Percentiles rank a stretch among this genome's conserved stretches.
phyloP scores from a whole-genome alignment of 768 basidiomycete genomes.

The Mycena epipterygia region DNA sequence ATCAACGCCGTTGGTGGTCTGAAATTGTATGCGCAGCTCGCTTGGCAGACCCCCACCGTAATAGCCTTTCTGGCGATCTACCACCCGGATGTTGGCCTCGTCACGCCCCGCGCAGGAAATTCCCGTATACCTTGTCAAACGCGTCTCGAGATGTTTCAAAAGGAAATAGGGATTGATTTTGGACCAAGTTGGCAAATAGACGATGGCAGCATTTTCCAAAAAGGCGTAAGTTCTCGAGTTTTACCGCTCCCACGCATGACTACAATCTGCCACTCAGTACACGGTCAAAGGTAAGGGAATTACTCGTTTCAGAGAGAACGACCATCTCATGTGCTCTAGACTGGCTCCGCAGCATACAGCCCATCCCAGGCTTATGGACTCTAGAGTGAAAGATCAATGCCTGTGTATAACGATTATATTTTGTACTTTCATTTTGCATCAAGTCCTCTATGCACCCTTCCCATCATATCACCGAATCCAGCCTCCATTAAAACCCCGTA shows the following conservation, averaged over 20 bases:
- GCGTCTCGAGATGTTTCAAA: background rate
- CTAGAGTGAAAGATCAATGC: no score
- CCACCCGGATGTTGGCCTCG: background rate
- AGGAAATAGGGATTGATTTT: background rate
- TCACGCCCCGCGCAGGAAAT: background rate
- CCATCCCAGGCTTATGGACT: background rate
- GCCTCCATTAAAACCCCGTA: no score
- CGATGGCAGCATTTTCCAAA: background rate
- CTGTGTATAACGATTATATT: no score
- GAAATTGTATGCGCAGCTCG: background rate
- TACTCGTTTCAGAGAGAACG: background rate
- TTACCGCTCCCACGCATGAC: background rate
- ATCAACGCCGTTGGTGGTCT: background rate
- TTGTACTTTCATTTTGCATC: no score
- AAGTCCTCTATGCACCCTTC: no score
- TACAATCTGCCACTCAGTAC: background rate
- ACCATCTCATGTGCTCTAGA: background rate
- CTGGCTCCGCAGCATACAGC: background rate
- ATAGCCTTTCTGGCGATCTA: background rate
- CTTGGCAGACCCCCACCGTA: background rate
- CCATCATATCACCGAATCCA: no score
- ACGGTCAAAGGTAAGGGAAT: background rate
- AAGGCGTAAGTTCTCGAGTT: background rate
- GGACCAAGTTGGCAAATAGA: background rate
- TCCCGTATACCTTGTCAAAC: background rate